Evolutionary conservation across 1,284 basidiomycete species (phyloP), one percentile per base, ranked within the genome.

Genomic region (Marasmius fiardii): DNA sequence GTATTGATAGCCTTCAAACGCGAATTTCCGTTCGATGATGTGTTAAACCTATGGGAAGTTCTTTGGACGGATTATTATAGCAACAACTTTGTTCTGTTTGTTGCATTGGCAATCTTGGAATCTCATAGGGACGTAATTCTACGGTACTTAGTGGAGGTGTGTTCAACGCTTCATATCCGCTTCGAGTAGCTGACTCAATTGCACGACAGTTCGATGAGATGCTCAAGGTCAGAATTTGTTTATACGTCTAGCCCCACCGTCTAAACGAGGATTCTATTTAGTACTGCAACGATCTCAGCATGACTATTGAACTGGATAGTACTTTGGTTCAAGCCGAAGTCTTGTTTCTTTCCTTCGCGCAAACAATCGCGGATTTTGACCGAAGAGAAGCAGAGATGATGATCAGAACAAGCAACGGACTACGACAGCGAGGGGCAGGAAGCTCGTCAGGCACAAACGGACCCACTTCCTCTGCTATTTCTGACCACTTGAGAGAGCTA

Each of bases 51-150:
- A 7, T 99, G 97, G 97, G 97, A 99, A 71, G 88, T 93, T 10
- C 74, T 97, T n/a, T 97, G 93, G 91, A 95, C 95, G 5, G 86
- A 95, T 65, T 90, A 92, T 66, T 94, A 94, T 72, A 92, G 88
- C 67, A 83, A 81, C 33, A 77, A 88, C 33, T 98, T 98, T 66
- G 85, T 95, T n/a, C 81, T 99, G 2, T 99, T 99, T 65, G 81
- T 98, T 20, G 95, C 95, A 0, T 80, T 99, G 21, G 95, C 95
- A 0, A 83, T 99, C 33, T 79, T 99, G 11, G 93, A 98, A 69
- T 91, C 90, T 4, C 95, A 99, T 71, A 80, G 95, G 35, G 94
- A 97, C 65, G 90, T 97, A 67, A 90, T 99, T 53, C 74, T 98
- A 44, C 84, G 95, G 12, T 98, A 99, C 70, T 81, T 99, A 3